Evolutionary conservation across 2,329 filamentous ascomycete genomes (phyloP), one percentile per base, ranked within the genome.

Genomic region (Parascedosporium putredinis): DNA sequence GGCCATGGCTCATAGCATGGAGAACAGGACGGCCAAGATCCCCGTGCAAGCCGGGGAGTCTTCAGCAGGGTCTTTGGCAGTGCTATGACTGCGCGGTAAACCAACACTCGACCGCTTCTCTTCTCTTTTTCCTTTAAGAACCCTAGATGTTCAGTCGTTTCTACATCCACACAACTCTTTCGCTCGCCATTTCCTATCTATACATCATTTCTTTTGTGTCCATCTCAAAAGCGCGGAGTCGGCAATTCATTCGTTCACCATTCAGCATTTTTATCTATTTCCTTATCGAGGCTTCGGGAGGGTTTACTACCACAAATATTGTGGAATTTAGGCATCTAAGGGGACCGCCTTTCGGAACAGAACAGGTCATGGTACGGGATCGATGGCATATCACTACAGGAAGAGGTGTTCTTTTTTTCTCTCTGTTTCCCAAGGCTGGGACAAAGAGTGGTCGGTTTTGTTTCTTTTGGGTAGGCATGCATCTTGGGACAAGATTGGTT

Each of bases 31-130:
- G 62, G 53, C 64, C n/a, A 76, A 75, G 67, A 71, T 74, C 68
- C 68, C 52, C 67, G 70, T 47, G 66, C 69, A 40, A 60, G 60
- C 40, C 68, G 73, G 34, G 72, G 75, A 54, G 69, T 79, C 65
- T 74, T 75, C 62, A 72, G 71, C 29, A 73, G 76, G 38, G 68
- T 79, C 52, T 74, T 79, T 52, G 72, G 73, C 43, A 68, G 66
- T 47, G 62, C 67, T 47, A 66, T 70, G 51, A 54, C 64, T 24
- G 64, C 66, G 52, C 66, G 69, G 60, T 71, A 54, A 55, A 54
- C 20, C n/a, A 42, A 20, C 18, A n/a, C n/a, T n/a, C n/a, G n/a
- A n/a, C n/a, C n/a, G n/a, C n/a, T n/a, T n/a, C n/a, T n/a, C n/a
- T n/a, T n/a, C n/a, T n/a, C n/a, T n/a, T n/a, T n/a, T n/a, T n/a